Percentiles rank a stretch among this genome's conserved stretches.
phyloP scores from a whole-genome alignment of 1,284 basidiomycete species.

The Heterobasidion annosum region DNA sequence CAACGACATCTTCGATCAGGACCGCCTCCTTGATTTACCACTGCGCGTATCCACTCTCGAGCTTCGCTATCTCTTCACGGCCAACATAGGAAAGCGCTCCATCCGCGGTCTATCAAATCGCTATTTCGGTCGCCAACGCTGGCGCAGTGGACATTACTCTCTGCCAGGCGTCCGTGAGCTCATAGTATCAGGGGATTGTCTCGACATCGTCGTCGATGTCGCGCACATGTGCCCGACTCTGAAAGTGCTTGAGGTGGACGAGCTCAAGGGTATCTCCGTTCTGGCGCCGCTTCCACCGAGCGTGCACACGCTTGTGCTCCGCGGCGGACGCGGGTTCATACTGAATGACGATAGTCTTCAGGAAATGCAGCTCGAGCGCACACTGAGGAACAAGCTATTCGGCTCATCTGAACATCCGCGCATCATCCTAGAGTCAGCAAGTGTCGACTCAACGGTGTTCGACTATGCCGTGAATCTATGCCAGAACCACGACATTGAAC shows the following conservation, averaged over 20 bases:
- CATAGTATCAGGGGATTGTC: constrained; percentile 16
- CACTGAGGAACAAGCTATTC: background rate
- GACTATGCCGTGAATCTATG: background rate
- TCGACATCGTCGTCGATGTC: constrained; percentile 18
- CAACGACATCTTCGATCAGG: constrained; percentile 24
- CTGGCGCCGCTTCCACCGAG: constrained; percentile 15
- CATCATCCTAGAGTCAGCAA: background rate
- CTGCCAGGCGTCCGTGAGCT: constrained; percentile 17
- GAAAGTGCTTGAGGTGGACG: constrained; percentile 16
- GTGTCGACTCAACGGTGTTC: background rate
- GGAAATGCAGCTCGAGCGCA: background rate
- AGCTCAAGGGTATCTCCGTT: constrained; percentile 9
- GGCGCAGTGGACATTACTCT: constrained; percentile 5
- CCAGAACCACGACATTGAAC: background rate
- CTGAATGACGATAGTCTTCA: background rate
- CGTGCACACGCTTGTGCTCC: constrained; percentile 16
- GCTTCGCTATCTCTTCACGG: constrained; percentile 18
- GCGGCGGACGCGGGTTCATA: background rate
- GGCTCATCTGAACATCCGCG: background rate
- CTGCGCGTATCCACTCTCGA: constrained; percentile 21
- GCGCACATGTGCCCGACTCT: constrained; percentile 16
- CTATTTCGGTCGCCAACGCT: constrained; percentile 9
- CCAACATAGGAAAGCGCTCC: constrained; percentile 6
- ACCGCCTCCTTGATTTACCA: constrained; percentile 20
- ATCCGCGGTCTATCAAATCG: constrained; percentile 10